A percentile compares a stretch with the other conserved stretches of the same genome.
phyloP scores from a whole-genome alignment of 306 rosid genomes.

The Hippophae rhamnoides region DNA sequence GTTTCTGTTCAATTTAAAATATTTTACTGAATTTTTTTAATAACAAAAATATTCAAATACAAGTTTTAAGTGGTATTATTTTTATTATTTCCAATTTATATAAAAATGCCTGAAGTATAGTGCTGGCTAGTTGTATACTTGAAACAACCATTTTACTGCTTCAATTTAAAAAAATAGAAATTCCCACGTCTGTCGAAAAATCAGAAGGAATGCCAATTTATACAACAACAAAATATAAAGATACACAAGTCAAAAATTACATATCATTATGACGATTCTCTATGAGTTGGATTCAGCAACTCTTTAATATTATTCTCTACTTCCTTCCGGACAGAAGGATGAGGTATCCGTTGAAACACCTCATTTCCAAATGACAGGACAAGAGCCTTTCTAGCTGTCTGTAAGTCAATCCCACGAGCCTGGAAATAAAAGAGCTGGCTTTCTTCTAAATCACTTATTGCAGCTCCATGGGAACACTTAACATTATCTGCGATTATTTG shows the following conservation, averaged over 20 bases:
- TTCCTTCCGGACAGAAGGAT: constrained; percentile 43
- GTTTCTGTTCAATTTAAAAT: too few relatives aligned
- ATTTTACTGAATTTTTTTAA: too few relatives aligned
- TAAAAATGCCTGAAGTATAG: too few relatives aligned
- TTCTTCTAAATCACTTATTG: constrained; percentile 88
- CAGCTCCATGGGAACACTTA: constrained; percentile 96
- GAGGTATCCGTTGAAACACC: constrained; percentile 59
- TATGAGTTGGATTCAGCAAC: constrained; percentile 40
- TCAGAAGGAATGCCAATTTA: too few relatives aligned
- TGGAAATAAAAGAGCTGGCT: constrained; percentile 73
- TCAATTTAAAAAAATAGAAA: too few relatives aligned
- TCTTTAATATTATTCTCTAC: constrained; percentile 49
- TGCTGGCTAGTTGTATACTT: too few relatives aligned
- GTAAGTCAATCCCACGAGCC: constrained; percentile 68
- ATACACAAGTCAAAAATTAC: not conserved
- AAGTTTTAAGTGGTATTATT: too few relatives aligned
- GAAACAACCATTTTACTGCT: too few relatives aligned
- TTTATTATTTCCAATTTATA: too few relatives aligned
- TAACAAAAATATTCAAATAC: too few relatives aligned
- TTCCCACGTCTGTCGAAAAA: too few relatives aligned
- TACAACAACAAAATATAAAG: not conserved
- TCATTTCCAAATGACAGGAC: constrained; percentile 77
- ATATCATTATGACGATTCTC: constrained; percentile 21
- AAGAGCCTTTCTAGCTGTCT: constrained; percentile 76
- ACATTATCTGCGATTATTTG: constrained; percentile 89